A percentile compares a stretch with the other conserved stretches of the same genome.
Conservation (phyloP, 1,284 basidiomycete genomes). For the Mrakiaceae sp. region DNA sequence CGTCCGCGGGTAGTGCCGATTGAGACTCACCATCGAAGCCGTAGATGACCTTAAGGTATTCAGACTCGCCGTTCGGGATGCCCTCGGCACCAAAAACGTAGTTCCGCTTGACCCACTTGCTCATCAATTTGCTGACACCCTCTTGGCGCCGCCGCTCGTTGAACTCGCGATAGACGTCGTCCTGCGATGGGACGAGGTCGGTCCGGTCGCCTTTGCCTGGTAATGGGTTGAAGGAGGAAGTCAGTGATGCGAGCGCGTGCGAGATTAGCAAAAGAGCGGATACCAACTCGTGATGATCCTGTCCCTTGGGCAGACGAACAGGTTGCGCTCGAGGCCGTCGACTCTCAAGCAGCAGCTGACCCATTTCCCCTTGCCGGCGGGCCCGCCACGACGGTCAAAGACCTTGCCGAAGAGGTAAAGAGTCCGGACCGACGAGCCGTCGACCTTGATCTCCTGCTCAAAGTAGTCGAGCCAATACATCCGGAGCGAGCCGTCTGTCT, state of each 20-base stretch:
- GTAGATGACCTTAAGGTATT: conserved; percentile 91
- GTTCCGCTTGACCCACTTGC: conserved; percentile 74
- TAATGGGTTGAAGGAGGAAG: conserved; percentile 20
- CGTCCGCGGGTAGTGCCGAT: neutral
- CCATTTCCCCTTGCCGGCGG: conserved; percentile 41
- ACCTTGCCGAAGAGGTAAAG: conserved; percentile 78
- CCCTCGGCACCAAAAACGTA: conserved; percentile 87
- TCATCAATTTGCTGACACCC: conserved; percentile 61
- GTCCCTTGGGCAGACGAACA: conserved; percentile 81
- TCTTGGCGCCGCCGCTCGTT: conserved; percentile 61
- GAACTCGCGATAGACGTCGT: conserved; percentile 76
- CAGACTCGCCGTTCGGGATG: conserved; percentile 64
- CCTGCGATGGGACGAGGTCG: conserved; percentile 54
- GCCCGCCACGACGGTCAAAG: conserved; percentile 47
- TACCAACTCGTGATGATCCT: conserved; percentile 46
- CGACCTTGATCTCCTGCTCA: conserved; percentile 51
- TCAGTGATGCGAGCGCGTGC: neutral
- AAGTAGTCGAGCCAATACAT: conserved; percentile 93
- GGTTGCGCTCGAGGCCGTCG: conserved; percentile 74
- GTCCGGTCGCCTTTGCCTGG: conserved; percentile 51
- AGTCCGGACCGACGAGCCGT: conserved; percentile 38
- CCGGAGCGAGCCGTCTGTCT: conserved; percentile 64
- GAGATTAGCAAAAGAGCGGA: neutral
- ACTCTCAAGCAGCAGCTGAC: conserved; percentile 83
- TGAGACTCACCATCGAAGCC: conserved; percentile 55